Base-by-base conservation (phyloP, 2,329 filamentous ascomycete species). In the Gnomoniopsis smithogilvyi region DNA sequence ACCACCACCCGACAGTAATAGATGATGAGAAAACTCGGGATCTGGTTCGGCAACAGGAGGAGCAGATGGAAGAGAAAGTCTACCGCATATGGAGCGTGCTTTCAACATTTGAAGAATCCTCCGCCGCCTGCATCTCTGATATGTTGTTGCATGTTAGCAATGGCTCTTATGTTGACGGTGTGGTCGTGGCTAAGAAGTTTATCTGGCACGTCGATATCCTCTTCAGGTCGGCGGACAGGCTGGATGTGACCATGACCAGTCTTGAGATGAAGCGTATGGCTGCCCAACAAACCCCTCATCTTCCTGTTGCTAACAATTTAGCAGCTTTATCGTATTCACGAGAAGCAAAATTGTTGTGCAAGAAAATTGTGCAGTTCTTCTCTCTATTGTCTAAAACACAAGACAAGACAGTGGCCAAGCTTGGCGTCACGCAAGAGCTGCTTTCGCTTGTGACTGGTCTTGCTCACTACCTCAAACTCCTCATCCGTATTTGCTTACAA, bases 111-210 rank as follows among this genome's bases (percentile, higher is more conserved):
- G 95, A 99, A 73, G 95, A 99, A 73, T 96, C 94, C 6, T 97
- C 94, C 2, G 95, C 95, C 4, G 95, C 94, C 14, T 98, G 95
- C 77, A 99, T 99, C 65, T 98, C 95, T 14, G 95, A 99, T 72
- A 99, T 99, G 95, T 86, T 99, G 51, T 80, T 99, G 58, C 94
- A 99, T 73, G 95, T 99, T 63, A 98, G 94, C 80, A 99, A 99
- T 71, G 95, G 94, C 38, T 92, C 92, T 22, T 98, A 98, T 72
- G 84, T 97, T 60, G 94, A 98, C 69, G 95, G 95, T 21, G 92
- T 99, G 43, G 83, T 97, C 69, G 91, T 96, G 24, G 95, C 95
- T 24, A 96, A 95, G 74, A 92, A 90, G 70, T 99, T 99, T 75
- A 99, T 99, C 65, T 89, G 89, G 71, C 95, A 99, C 69, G 91